Conservation (phyloP, 2,329 filamentous ascomycete genomes). For the Cordyceps cicadae region DNA sequence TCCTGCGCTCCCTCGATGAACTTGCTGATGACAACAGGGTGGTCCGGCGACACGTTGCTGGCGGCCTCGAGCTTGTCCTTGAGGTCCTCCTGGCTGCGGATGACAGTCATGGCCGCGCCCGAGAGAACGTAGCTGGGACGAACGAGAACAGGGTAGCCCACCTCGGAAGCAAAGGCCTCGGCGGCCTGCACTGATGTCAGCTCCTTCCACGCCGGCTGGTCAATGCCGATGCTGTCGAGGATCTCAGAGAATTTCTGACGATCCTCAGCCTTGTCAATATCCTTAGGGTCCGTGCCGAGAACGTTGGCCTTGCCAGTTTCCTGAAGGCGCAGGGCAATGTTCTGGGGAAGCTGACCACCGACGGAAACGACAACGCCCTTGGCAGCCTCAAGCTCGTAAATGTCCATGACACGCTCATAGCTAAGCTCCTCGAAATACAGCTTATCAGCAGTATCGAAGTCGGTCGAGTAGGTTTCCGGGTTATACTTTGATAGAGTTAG, state of each 20-base stretch:
- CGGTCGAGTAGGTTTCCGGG: constrained; percentile 73
- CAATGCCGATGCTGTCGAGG: constrained; percentile 89
- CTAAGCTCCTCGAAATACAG: constrained; percentile 96
- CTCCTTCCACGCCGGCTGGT: constrained; percentile 97
- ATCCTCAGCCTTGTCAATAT: constrained; percentile 97
- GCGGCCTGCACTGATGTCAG: constrained; percentile 82
- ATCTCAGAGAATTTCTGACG: constrained; percentile 98
- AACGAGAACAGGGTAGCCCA: constrained; percentile 90
- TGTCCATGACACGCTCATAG: constrained; percentile 98
- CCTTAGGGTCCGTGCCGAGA: constrained; percentile 82
- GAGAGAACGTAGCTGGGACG: constrained; percentile 94
- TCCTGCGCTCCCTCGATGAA: constrained; percentile 96
- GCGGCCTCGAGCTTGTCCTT: constrained; percentile 93
- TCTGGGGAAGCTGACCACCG: constrained; percentile 92
- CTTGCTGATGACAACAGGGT: constrained; percentile 96
- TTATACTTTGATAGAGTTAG: constrained; percentile 44
- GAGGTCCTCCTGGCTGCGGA: constrained; percentile 77
- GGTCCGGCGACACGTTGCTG: constrained; percentile 83
- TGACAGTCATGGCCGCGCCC: constrained; percentile 97
- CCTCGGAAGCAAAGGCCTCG: constrained; percentile 74
- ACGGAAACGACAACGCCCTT: constrained; percentile 89
- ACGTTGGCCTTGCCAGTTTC: constrained; percentile 84
- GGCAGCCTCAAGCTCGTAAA: constrained; percentile 84
- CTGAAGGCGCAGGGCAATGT: constrained; percentile 90
- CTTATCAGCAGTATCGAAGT: constrained; percentile 82